Base-by-base conservation (phyloP, 331 rosid genomes). In the Quercus tomentella region DNA sequence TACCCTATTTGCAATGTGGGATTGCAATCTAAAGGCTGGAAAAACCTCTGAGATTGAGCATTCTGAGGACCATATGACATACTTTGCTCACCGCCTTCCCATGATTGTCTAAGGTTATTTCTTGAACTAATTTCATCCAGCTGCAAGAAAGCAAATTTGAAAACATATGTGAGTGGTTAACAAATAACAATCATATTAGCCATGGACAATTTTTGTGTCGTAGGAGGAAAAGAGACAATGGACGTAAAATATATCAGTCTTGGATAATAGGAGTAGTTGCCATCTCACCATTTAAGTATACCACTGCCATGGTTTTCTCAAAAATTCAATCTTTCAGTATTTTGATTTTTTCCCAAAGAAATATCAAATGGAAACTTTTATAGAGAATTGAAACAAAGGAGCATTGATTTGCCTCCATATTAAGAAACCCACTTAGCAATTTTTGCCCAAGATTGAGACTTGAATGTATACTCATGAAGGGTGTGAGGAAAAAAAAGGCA, bases 1-100 rank as follows among this genome's bases (percentile, higher is more conserved):
- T 85, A 94, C 97, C 98, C 98, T 25, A 94, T 94, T 85, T 92
- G 97, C 88, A 94, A 84, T 67, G 97, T 86, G 74, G 98, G 97
- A 33, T 92, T 94, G 87, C 97, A 92, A 9, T 94, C 98, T 62
- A 94, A 87, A 60, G 97, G 93, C 86, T 92, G 97, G 86, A 92
- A 92, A 81, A 94, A 90, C 62, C 90, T 93, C 78, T 94, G 96
- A 76, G 98, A 84, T 65, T 86, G 92, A 69, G 92, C 89, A 87
- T 82, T 90, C 21, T 88, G 97, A 16, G 84, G 76, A 51, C 78
- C 91, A 89, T 86, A 92, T 74, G 77, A 23, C 89, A 92, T 83
- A 69, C 88, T 84, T 86, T 89, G 93, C 68, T 85, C 93, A 58
- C 91, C 95, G 70, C 83, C 84, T 80, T 92, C 97, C 98, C 97